Evolutionary conservation across 2,329 filamentous ascomycete species (phyloP).

Genomic region (Tolypocladium tropicale): DNA sequence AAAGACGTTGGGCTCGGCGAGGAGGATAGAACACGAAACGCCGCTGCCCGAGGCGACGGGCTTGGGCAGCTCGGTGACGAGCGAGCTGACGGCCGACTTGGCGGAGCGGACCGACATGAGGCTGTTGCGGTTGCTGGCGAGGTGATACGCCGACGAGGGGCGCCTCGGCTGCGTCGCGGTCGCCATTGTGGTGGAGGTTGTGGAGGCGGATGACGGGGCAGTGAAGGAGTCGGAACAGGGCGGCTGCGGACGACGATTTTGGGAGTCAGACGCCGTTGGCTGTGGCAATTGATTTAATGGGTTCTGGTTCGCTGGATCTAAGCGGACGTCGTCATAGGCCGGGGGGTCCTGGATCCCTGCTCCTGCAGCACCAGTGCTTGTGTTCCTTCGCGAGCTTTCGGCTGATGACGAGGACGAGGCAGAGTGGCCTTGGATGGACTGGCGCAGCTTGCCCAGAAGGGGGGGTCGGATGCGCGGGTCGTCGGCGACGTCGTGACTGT

Average conservation of each 20-base stretch:
- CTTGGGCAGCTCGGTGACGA: conserved; percentile 51
- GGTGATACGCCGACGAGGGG: conserved; percentile 12
- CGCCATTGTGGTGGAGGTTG: conserved; percentile 10
- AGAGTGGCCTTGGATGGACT: conserved; percentile 2
- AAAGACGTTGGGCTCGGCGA: conserved; percentile 74
- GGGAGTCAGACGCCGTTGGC: not conserved
- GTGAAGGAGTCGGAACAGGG: not conserved
- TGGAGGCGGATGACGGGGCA: not conserved
- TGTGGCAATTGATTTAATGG: not conserved
- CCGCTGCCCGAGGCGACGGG: conserved; percentile 72
- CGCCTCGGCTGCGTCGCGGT: conserved; percentile 11
- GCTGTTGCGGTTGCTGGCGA: conserved; percentile 32
- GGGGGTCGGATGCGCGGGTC: conserved; percentile 1
- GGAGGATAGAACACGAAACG: conserved; percentile 59
- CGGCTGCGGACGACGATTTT: conserved; percentile 1
- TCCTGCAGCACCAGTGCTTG: conserved; percentile 1
- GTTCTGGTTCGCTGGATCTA: conserved; percentile 8
- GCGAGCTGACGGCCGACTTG: conserved; percentile 40
- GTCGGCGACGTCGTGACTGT: not conserved
- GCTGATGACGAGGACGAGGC: not conserved
- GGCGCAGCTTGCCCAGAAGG: conserved; percentile 7
- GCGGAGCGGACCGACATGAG: conserved; percentile 39
- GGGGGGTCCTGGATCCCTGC: conserved; percentile 12
- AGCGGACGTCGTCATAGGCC: conserved; percentile 19
- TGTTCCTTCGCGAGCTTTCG: not conserved